Conservation (phyloP, 202 grass and related monocot species). For the Setaria viridis region DNA sequence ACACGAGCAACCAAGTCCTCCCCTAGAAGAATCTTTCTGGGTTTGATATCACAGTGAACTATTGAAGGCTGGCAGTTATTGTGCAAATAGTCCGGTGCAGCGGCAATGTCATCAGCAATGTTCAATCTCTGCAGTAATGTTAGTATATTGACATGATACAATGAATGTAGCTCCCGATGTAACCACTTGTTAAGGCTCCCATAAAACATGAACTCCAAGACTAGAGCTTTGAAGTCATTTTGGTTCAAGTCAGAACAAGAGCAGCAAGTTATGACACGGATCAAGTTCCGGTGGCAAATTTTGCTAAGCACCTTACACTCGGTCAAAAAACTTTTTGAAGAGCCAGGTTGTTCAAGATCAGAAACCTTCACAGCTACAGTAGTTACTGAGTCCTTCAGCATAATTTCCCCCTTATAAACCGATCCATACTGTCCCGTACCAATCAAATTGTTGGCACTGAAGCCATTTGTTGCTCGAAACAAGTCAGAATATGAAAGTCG, state of each 20-base stretch:
- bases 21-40: constrained; percentile 55
- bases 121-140: constrained; percentile 47
- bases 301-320: constrained; percentile 49
- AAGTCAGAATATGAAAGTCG: constrained; percentile 43
- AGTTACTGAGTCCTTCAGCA: background rate
- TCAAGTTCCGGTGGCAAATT: constrained; percentile 50
- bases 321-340: constrained; percentile 46
- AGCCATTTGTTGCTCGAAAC: constrained; percentile 38
- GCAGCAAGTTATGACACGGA: constrained; percentile 49
- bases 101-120: constrained; percentile 46
- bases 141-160: constrained; percentile 7
- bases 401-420: constrained; percentile 41
- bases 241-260: constrained; percentile 33
- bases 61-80: constrained; percentile 34
- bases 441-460: constrained; percentile 40
- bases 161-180: constrained; percentile 22
- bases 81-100: constrained; percentile 55
- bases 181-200: constrained; percentile 45
- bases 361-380: constrained; percentile 54
- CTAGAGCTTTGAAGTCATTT: constrained; percentile 48
- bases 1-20: constrained; percentile 47
- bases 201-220: constrained; percentile 43
- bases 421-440: constrained; percentile 40
- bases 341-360: constrained; percentile 44
- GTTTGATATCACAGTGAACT: constrained; percentile 65